Percentiles rank a stretch among this genome's conserved stretches.
These are phyloP conservation scores for Aspergillus quadricinctus DNA, from an alignment of 2,329 filamentous ascomycete species.

Conservation along the genomic window DNA sequence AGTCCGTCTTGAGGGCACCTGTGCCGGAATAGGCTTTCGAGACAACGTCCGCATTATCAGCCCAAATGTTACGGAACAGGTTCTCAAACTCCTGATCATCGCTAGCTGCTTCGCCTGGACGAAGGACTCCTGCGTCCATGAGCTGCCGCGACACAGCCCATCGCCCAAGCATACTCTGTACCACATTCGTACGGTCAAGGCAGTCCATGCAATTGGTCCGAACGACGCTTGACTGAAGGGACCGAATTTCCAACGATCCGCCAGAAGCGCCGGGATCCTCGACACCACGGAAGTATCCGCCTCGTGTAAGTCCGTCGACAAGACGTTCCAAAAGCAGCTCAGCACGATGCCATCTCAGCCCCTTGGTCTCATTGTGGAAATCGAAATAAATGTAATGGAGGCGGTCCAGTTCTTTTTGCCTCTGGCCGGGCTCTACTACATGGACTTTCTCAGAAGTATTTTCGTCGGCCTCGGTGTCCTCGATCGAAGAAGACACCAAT, in stretches of 20 bases:
- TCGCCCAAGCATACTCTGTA: conserved; percentile 93
- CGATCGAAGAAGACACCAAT: conserved; percentile 64
- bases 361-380: conserved; percentile 97
- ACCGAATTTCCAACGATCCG: conserved; percentile 73
- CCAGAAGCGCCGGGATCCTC: conserved; percentile 71
- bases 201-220: conserved; percentile 99
- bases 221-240: conserved; percentile 81
- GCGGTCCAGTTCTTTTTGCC: conserved; percentile 66
- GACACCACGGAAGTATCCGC: conserved; percentile 88
- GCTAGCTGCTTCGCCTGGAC: conserved; percentile 70
- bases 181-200: conserved; percentile 93
- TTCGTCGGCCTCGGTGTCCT: conserved; percentile 61
- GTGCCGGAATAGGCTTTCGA: conserved; percentile 92
- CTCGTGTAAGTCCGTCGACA: conserved; percentile 67
- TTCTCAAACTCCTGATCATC: conserved; percentile 80
- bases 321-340: conserved; percentile 81
- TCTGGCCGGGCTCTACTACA: conserved; percentile 62
- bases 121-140: conserved; percentile 73
- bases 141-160: conserved; percentile 87
- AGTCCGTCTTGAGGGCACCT: conserved; percentile 95
- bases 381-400: conserved; percentile 98
- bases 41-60: conserved; percentile 95
- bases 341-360: conserved; percentile 86
- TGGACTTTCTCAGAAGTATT: conserved; percentile 75
- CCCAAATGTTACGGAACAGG: conserved; percentile 96